Conservation (phyloP, 306 rosid genomes). For the Hylodesmum podocarpum region DNA sequence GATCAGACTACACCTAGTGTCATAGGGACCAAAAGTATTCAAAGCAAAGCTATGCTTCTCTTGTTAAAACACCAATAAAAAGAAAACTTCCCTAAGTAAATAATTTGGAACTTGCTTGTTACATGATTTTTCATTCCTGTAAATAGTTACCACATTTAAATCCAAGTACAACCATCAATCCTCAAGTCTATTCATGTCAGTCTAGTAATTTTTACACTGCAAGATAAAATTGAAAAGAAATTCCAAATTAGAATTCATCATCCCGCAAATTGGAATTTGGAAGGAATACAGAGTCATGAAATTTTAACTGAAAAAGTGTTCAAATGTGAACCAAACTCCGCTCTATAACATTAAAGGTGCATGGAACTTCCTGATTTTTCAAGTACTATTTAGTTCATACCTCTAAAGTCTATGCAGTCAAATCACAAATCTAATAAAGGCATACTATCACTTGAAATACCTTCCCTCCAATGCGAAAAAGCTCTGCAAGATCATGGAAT, state of each 20-base stretch:
- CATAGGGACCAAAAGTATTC: background rate
- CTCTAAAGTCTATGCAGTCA: slow-evolving; percentile 3
- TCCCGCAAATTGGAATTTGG: background rate
- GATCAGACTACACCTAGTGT: background rate
- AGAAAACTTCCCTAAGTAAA: background rate
- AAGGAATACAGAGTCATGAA: background rate
- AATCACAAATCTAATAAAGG: slow-evolving; percentile 1
- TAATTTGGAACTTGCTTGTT: background rate
- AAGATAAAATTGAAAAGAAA: background rate
- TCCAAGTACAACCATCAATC: background rate
- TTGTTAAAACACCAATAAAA: background rate
- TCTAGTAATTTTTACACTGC: background rate
- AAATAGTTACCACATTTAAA: background rate
- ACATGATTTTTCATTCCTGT: background rate
- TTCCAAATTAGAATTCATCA: background rate
- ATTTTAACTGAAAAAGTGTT: background rate
- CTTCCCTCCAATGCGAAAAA: slow-evolving; percentile 97
- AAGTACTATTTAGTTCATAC: background rate
- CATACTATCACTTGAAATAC: slow-evolving; percentile 42
- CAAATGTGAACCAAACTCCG: background rate
- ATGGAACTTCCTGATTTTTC: background rate
- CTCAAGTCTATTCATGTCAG: background rate
- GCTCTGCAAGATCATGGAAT: slow-evolving; percentile 98
- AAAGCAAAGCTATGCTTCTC: background rate
- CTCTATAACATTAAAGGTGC: background rate